Conservation (phyloP, 352 stramenopile species). For the Phytophthora meadii region DNA sequence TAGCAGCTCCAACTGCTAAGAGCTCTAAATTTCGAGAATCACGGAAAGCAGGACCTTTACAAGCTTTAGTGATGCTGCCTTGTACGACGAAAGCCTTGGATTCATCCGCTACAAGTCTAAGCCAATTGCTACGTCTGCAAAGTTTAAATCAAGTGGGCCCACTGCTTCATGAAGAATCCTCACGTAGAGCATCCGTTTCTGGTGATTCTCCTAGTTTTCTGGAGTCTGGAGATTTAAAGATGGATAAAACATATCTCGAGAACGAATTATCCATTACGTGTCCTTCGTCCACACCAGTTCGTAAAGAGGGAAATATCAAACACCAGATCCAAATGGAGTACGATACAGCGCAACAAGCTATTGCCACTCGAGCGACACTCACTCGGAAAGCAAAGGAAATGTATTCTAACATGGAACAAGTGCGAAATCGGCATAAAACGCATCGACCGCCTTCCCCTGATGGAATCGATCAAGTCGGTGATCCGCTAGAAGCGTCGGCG, state of each 20-base stretch:
- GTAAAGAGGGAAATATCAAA: slow-evolving; percentile 41
- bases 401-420: slow-evolving; percentile 57
- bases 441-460: slow-evolving; percentile 8
- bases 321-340: slow-evolving; percentile 51
- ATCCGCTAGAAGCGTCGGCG: slow-evolving; percentile 45
- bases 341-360: slow-evolving; percentile 42
- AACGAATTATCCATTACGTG: slow-evolving; percentile 59
- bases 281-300: slow-evolving; percentile 20
- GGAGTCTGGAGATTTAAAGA: slow-evolving; percentile 53
- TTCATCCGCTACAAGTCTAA: background rate
- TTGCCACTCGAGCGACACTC: slow-evolving; percentile 49
- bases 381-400: slow-evolving; percentile 59
- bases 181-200: slow-evolving; percentile 25
- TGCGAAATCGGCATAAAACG: slow-evolving; percentile 15
- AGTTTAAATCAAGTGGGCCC: slow-evolving; percentile 56
- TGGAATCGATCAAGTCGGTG: slow-evolving; percentile 8
- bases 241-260: slow-evolving; percentile 70
- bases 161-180: slow-evolving; percentile 44
- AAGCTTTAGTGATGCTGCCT: slow-evolving; percentile 4
- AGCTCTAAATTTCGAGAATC: slow-evolving; percentile 12
- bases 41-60: slow-evolving; percentile 12
- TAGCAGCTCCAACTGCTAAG: background rate
- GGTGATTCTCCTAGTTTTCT: slow-evolving; percentile 39
- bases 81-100: too few species aligned
- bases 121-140: slow-evolving; percentile 44